Percentiles rank a stretch among this genome's conserved stretches.
Conservation (phyloP, 1,284 basidiomycete species). For the Leccinum subfulvum region DNA sequence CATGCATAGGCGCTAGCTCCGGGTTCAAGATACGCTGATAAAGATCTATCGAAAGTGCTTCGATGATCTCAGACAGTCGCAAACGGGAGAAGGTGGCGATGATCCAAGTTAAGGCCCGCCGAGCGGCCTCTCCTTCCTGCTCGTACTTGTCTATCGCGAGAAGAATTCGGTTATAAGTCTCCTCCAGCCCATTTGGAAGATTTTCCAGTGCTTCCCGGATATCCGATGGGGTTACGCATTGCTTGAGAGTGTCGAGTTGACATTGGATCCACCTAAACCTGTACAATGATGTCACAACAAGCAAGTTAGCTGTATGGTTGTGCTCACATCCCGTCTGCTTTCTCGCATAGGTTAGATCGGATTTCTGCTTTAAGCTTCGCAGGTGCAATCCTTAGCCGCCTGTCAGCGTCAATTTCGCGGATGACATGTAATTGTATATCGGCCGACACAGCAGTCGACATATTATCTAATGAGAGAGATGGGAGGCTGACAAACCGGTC, state of each 20-base stretch:
- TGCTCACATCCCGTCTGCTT: background rate
- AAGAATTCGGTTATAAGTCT: background rate
- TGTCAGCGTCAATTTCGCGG: background rate
- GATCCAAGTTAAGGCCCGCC: background rate
- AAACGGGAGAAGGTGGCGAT: background rate
- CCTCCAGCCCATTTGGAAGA: background rate
- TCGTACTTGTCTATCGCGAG: background rate
- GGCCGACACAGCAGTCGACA: background rate
- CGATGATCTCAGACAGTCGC: background rate
- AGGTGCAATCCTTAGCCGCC: background rate
- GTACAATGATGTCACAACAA: background rate
- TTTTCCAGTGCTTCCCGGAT: background rate
- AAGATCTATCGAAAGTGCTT: background rate
- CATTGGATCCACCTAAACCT: background rate
- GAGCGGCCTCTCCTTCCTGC: background rate
- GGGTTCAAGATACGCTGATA: background rate
- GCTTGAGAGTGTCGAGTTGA: background rate
- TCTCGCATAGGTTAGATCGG: background rate
- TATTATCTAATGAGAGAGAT: background rate
- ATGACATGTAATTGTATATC: slow-evolving; percentile 1
- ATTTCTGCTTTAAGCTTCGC: background rate
- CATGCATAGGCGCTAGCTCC: background rate
- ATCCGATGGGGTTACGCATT: background rate
- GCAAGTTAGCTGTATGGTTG: background rate
- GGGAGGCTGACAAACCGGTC: background rate